These are phyloP conservation scores for Ceriops tagal DNA, from an alignment of 345 rosid genomes.

Conservation along the genomic window DNA sequence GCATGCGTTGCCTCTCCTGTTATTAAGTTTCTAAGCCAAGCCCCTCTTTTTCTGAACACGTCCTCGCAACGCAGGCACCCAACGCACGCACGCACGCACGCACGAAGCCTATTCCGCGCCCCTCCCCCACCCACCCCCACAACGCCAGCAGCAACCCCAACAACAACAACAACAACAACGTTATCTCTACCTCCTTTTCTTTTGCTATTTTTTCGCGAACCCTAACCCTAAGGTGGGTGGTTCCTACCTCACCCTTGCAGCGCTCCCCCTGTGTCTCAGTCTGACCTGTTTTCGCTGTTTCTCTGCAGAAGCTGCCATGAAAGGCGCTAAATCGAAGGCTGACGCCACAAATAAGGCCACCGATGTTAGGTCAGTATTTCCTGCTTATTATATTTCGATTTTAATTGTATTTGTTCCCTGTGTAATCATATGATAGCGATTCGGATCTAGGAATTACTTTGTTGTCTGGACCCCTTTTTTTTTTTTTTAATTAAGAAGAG, in stretches of 20 bases:
- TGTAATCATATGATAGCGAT: neutral
- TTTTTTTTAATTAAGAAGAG: too few relatives aligned
- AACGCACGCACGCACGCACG: too few relatives aligned
- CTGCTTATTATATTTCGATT: too few relatives aligned
- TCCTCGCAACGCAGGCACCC: too few relatives aligned
- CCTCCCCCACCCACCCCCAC: too few relatives aligned
- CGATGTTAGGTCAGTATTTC: conserved; percentile 39
- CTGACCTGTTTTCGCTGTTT: neutral
- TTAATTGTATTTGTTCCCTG: neutral
- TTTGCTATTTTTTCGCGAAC: conserved; percentile 1
- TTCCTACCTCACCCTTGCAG: conserved; percentile 19
- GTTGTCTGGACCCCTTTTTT: neutral
- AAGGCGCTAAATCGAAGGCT: conserved; percentile 51
- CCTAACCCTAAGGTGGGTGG: conserved; percentile 30
- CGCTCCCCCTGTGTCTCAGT: conserved; percentile 27
- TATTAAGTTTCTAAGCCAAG: too few relatives aligned
- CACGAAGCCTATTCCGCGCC: too few relatives aligned
- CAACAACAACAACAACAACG: accelerated
- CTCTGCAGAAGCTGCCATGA: conserved; percentile 55
- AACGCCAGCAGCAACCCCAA: too few relatives aligned
- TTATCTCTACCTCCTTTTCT: too few relatives aligned
- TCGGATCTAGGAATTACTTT: conserved; percentile 21
- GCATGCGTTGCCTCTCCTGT: too few relatives aligned
- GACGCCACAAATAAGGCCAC: conserved; percentile 15
- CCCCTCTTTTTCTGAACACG: too few relatives aligned